Evolutionary conservation across 306 rosid genomes (phyloP).

Genomic region (Parietaria judaica): DNA sequence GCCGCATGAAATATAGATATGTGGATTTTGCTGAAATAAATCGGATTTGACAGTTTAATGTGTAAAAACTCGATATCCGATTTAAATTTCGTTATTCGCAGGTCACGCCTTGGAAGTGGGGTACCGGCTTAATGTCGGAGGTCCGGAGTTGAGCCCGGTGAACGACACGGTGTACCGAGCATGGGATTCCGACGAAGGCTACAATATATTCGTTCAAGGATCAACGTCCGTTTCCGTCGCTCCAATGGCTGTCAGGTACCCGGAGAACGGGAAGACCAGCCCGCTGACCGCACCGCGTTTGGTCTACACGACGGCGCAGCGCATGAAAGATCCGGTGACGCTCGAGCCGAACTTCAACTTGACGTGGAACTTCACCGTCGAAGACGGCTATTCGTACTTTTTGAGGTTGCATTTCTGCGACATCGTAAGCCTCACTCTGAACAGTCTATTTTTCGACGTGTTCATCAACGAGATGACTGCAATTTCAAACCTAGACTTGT

Average conservation of each 20-base stretch:
- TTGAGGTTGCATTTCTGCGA: conserved; percentile 83
- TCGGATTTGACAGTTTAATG: no score
- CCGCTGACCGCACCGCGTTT: conserved; percentile 53
- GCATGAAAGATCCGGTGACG: conserved; percentile 36
- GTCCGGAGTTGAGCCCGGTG: conserved; percentile 33
- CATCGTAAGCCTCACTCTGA: conserved; percentile 48
- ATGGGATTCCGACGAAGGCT: conserved; percentile 54
- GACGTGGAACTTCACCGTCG: conserved; percentile 62
- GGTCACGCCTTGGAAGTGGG: conserved; percentile 38
- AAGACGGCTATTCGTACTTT: conserved; percentile 48
- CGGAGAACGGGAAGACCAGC: conserved; percentile 6
- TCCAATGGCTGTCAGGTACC: conserved; percentile 33
- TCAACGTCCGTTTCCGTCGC: conserved; percentile 30
- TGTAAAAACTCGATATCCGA: background rate
- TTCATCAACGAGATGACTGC: conserved; percentile 51
- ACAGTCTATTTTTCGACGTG: conserved; percentile 45
- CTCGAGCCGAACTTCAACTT: conserved; percentile 47
- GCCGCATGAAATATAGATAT: no score
- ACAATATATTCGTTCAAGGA: conserved; percentile 45
- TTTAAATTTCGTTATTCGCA: background rate
- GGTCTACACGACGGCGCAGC: conserved; percentile 47
- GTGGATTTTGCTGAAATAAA: no score
- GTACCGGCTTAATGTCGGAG: conserved; percentile 69
- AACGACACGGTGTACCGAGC: conserved; percentile 56
- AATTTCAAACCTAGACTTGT: conserved; percentile 28